phyloP scores from a whole-genome alignment of 441 rosid genomes.

The Pelargonium australe region DNA sequence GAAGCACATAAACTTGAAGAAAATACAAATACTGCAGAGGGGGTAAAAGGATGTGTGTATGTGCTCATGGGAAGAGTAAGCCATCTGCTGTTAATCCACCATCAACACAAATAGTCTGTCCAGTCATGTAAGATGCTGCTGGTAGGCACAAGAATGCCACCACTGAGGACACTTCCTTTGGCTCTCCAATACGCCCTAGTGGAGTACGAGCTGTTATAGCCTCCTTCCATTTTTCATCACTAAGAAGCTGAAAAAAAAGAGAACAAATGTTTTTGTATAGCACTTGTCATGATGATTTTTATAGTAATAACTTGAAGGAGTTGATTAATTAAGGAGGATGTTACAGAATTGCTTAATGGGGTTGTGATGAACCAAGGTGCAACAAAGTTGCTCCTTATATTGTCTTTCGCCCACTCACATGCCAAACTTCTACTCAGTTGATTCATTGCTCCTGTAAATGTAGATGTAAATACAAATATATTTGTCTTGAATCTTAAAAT shows the following conservation, averaged over 20 bases:
- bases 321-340: neutral
- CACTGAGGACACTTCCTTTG: constrained; percentile 40
- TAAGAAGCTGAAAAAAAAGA: constrained; percentile 29
- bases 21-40: too few relatives aligned
- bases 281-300: too few relatives aligned
- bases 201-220: constrained; percentile 47
- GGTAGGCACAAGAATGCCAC: constrained; percentile 51
- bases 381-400: constrained; percentile 53
- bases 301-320: too few relatives aligned
- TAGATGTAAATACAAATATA: neutral
- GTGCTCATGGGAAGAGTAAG: constrained; percentile 33
- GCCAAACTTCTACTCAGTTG: constrained; percentile 53
- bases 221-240: constrained; percentile 35
- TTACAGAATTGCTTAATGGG: constrained; percentile 50
- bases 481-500: too few relatives aligned
- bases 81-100: constrained; percentile 49
- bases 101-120: constrained; percentile 45
- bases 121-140: constrained; percentile 48
- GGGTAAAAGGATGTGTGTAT: neutral
- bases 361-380: constrained; percentile 67
- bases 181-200: constrained; percentile 45
- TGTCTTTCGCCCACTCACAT: constrained; percentile 60
- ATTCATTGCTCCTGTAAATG: constrained; percentile 20
- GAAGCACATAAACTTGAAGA: too few relatives aligned
- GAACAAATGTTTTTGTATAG: neutral